Percentiles rank a stretch among this genome's conserved stretches.
Evolutionary conservation across 2,329 filamentous ascomycete genomes (phyloP).

Genomic region (Curvularia lunata): DNA sequence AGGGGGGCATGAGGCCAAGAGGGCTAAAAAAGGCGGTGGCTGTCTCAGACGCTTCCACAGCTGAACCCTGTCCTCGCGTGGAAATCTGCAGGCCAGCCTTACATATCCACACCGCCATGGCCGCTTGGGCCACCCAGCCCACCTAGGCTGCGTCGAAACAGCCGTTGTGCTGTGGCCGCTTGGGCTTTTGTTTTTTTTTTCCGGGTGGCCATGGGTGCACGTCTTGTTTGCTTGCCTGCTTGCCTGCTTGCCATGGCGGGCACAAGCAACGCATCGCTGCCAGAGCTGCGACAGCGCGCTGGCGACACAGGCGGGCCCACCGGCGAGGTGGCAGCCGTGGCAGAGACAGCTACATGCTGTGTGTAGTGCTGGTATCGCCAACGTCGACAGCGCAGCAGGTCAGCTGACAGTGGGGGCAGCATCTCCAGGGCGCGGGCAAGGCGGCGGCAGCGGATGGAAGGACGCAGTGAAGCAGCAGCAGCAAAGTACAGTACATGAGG

Average conservation of each 20-base stretch:
- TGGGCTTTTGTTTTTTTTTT: conserved; percentile 16
- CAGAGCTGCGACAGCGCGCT: conserved; percentile 34
- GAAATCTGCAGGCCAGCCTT: conserved; percentile 48
- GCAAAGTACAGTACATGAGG: background rate
- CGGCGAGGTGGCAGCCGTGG: conserved; percentile 13
- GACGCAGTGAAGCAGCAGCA: conserved; percentile 12
- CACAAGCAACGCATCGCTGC: conserved; percentile 23
- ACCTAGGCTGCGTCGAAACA: conserved; percentile 36
- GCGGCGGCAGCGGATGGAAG: no score
- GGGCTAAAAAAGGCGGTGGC: conserved; percentile 45
- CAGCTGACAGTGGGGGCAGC: conserved; percentile 37
- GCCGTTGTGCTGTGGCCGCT: conserved; percentile 44
- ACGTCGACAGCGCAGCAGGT: conserved; percentile 16
- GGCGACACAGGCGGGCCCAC: conserved; percentile 33
- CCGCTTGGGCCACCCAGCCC: conserved; percentile 20
- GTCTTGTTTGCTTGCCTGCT: background rate
- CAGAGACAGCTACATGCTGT: no score
- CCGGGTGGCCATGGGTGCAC: background rate
- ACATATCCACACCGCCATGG: conserved; percentile 41
- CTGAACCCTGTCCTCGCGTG: conserved; percentile 47
- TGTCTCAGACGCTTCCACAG: conserved; percentile 41
- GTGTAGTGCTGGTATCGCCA: no score
- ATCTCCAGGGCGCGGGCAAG: conserved; percentile 11
- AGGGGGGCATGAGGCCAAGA: conserved; percentile 33
- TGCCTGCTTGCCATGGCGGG: conserved; percentile 9